Evolutionary conservation across 2,329 filamentous ascomycete genomes (phyloP).

Genomic region (Leptographium radiaticola): DNA sequence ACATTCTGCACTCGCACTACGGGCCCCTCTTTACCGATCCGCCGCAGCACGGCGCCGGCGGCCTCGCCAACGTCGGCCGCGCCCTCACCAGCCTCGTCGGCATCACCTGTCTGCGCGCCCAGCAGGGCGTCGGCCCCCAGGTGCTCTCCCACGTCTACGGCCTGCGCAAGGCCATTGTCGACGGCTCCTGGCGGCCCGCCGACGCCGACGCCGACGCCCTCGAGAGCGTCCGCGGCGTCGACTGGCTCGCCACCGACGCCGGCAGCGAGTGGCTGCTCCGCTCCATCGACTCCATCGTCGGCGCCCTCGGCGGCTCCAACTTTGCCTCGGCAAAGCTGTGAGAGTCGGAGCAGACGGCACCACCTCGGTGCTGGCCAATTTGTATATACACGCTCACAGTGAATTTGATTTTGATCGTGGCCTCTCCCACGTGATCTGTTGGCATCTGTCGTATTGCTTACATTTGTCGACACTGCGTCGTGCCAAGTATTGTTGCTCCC

Average conservation of each 20-base stretch:
- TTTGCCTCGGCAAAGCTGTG: conserved; percentile 11
- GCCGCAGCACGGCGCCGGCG: conserved; percentile 24
- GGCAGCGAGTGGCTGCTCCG: conserved; percentile 51
- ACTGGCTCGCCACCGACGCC: conserved; percentile 52
- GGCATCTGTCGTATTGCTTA: no score
- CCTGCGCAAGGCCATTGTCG: conserved; percentile 59
- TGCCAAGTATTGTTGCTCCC: no score
- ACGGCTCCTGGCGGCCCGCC: conserved; percentile 42
- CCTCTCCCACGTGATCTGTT: no score
- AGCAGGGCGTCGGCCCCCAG: conserved; percentile 73
- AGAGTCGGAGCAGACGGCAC: not conserved
- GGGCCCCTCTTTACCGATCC: conserved; percentile 62
- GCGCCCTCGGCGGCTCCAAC: conserved; percentile 20
- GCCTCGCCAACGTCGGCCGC: conserved; percentile 46
- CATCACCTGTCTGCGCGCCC: conserved; percentile 60
- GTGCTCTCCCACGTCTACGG: conserved; percentile 74
- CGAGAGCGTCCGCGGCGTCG: conserved; percentile 32
- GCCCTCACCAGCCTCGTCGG: conserved; percentile 62
- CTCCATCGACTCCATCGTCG: conserved; percentile 47
- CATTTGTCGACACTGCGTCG: no score
- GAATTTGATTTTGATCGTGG: no score
- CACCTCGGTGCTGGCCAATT: no score
- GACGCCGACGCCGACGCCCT: conserved; percentile 12
- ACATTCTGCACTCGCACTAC: conserved; percentile 66
- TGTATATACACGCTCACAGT: no score